Evolutionary conservation across 2,329 filamentous ascomycete species (phyloP).

Genomic region (Microdochium trichocladiopsis): DNA sequence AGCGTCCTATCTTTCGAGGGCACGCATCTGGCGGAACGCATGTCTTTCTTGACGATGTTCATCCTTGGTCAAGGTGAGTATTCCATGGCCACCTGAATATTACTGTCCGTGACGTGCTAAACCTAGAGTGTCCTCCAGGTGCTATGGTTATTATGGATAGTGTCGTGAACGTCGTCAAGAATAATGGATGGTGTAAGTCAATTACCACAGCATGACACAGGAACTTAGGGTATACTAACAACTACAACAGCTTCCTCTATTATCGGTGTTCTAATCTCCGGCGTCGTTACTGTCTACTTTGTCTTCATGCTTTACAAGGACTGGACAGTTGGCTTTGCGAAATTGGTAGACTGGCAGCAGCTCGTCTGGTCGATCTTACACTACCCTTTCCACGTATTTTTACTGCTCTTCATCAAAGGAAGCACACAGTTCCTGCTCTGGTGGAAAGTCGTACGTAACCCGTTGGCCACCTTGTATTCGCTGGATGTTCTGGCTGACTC

Average conservation of each 20-base stretch:
- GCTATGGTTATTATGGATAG: neutral
- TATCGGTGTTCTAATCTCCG: slow-evolving; percentile 29
- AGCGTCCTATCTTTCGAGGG: slow-evolving; percentile 51
- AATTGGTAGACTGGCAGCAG: slow-evolving; percentile 46
- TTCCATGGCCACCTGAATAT: neutral
- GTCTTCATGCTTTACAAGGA: slow-evolving; percentile 43
- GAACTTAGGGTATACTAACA: neutral
- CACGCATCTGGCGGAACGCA: slow-evolving; percentile 56
- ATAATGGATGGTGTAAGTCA: slow-evolving; percentile 30
- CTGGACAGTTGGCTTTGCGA: slow-evolving; percentile 51
- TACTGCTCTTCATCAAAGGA: slow-evolving; percentile 55
- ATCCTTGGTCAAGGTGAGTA: slow-evolving; percentile 53
- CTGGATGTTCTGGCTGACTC: neutral
- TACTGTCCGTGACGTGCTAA: no score
- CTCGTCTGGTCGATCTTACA: slow-evolving; percentile 49
- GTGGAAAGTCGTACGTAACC: slow-evolving; percentile 24
- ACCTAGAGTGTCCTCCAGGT: neutral
- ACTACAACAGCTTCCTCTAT: slow-evolving; percentile 23
- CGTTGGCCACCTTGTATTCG: no score
- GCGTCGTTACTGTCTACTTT: slow-evolving; percentile 29
- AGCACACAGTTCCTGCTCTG: slow-evolving; percentile 46
- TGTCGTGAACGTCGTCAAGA: slow-evolving; percentile 43
- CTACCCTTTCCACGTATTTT: slow-evolving; percentile 54
- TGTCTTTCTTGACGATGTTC: slow-evolving; percentile 57
- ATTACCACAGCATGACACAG: no score